Base-by-base conservation (phyloP, 495 filamentous ascomycete species). In the Daldinia loculata region DNA sequence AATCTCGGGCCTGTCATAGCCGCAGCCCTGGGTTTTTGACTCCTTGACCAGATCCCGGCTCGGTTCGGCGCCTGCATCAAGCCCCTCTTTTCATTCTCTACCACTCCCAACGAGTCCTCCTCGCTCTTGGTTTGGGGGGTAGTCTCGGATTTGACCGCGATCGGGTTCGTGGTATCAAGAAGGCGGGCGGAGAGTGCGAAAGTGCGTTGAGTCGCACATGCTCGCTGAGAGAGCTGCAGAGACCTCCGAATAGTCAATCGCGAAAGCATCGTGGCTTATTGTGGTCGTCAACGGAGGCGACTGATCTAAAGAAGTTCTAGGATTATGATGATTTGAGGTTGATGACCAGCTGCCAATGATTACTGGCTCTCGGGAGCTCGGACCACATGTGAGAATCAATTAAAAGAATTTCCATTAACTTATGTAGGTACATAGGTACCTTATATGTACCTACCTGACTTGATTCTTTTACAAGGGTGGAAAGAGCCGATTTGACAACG, bases 1-100 rank as follows among this genome's bases (percentile, higher is more conserved):
- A 99, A 99, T 69, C 95, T 85, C 69, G 95, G 95, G 36, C 95
- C 95, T 15, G 86, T 85, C 95, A 99, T 99, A 17, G 92, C 95
- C 79, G 86, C 77, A 55, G 85, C 85, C 66, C 95, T 84, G 15
- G 92, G 91, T 78, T 87, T 86, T 86, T 99, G 95, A 82, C 86
- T 94, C 70, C 87, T 79, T 39, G 91, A 91, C 95, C 95, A 99
- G 63, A 92, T 85, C 24, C 79, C 86, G 48, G 84, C 80, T 38
- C 93, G 89, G 84, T 99, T 98, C 22, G 95, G 95, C 24, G 95
- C 93, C 83, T 99, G 95, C 75, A 86, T 80, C 52, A 84, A 79
- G 45, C 88, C 84, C 77, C 83, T 77, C 63, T 84, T 80, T 80
- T 92, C 89, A 52, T 80, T 89, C 45, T 88, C 88, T 65, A 85